Conservation (phyloP, 768 basidiomycete genomes). For the Suillus cothurnatus region DNA sequence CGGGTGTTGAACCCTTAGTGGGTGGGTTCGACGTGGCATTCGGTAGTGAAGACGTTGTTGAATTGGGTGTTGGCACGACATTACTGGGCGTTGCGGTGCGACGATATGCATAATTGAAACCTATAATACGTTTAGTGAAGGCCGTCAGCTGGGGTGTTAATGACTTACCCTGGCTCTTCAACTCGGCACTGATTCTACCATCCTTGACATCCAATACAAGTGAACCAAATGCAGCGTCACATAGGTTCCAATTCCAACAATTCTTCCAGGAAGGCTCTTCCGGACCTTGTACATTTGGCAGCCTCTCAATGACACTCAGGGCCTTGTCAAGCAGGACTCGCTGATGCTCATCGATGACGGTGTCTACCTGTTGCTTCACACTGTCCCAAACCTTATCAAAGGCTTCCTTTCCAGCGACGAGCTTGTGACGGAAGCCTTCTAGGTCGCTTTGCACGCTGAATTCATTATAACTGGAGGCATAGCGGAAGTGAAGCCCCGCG, state of each 20-base stretch:
- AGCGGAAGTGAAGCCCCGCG: slow-evolving; percentile 97
- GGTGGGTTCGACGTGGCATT: slow-evolving; percentile 38
- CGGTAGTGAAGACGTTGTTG: slow-evolving; percentile 53
- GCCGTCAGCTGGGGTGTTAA: slow-evolving; percentile 1
- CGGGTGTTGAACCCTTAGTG: slow-evolving; percentile 35
- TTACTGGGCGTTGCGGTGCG: slow-evolving; percentile 61
- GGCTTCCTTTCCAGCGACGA: slow-evolving; percentile 71
- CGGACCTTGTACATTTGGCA: slow-evolving; percentile 58
- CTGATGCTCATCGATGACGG: slow-evolving; percentile 90
- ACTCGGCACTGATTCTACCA: slow-evolving; percentile 87
- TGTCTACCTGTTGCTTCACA: slow-evolving; percentile 88
- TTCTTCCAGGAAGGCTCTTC: slow-evolving; percentile 99
- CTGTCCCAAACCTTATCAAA: slow-evolving; percentile 96
- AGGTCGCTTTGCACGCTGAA: slow-evolving; percentile 91
- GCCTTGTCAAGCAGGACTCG: slow-evolving; percentile 88
- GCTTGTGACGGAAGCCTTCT: slow-evolving; percentile 84
- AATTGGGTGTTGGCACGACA: slow-evolving; percentile 58
- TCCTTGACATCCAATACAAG: slow-evolving; percentile 90
- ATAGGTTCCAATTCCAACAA: slow-evolving; percentile 99
- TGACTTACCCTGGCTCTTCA: slow-evolving; percentile 83
- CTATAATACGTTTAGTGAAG: slow-evolving; percentile 39
- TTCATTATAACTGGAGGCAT: slow-evolving; percentile 95
- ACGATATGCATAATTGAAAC: slow-evolving; percentile 96
- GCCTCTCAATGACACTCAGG: slow-evolving; percentile 76
- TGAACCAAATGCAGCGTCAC: slow-evolving; percentile 92